Conservation (phyloP, 2,329 filamentous ascomycete species). For the Calcarisporium arbuscula region DNA sequence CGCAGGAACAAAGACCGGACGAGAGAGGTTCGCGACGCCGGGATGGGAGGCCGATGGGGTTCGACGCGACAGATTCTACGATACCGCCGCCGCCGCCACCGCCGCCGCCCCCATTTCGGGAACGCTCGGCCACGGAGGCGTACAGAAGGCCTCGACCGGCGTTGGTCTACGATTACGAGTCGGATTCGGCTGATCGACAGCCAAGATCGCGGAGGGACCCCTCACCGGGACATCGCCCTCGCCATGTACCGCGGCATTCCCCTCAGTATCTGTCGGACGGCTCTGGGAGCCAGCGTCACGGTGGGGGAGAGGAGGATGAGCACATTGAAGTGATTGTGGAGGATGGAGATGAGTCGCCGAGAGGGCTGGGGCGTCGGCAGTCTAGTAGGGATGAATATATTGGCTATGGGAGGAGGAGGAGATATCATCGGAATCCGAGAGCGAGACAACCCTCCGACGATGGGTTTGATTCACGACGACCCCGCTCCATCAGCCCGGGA, state of each 20-base stretch:
- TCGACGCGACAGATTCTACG: slow-evolving; percentile 20
- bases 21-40: slow-evolving; percentile 21
- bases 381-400: slow-evolving; percentile 21
- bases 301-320: slow-evolving; percentile 1
- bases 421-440: slow-evolving; percentile 15
- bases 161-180: slow-evolving; percentile 17
- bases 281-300: slow-evolving; percentile 4
- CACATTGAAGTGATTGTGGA: slow-evolving; percentile 22
- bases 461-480: slow-evolving; percentile 13
- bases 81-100: slow-evolving; percentile 22
- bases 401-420: slow-evolving; percentile 18
- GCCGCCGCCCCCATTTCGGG: no score
- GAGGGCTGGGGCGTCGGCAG: slow-evolving; percentile 9
- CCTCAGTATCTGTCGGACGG: slow-evolving; percentile 4
- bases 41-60: slow-evolving; percentile 17
- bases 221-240: slow-evolving; percentile 8
- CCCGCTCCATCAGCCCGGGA: slow-evolving; percentile 19
- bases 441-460: slow-evolving; percentile 19
- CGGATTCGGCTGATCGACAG: slow-evolving; percentile 2
- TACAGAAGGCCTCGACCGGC: slow-evolving; percentile 22
- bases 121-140: slow-evolving; percentile 22
- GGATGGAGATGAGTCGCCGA: slow-evolving; percentile 12
- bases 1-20: slow-evolving; percentile 25
- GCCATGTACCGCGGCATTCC: slow-evolving; percentile 1
- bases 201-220: slow-evolving; percentile 12